Base-by-base conservation (phyloP, 148 eudicot genomes). In the Heliamphora exappendiculata region DNA sequence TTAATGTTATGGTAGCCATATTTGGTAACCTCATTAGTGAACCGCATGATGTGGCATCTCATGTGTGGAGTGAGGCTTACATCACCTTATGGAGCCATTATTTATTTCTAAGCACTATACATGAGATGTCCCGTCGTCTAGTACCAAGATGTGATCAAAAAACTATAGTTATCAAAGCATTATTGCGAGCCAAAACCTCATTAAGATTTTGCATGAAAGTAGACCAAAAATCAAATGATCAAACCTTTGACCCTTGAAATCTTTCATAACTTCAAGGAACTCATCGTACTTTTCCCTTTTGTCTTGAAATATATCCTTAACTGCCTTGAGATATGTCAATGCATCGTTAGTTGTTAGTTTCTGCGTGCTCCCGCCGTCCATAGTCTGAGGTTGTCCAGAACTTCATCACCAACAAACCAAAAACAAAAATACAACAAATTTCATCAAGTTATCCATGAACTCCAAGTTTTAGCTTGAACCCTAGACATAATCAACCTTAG, bases 191-290 rank as follows among this genome's bases (percentile, higher is more conserved):
- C 29, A 73, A 42, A 70, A 19, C 0, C 65, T 75, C 34, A 63
- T 73, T 28, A 20, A 31, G 34, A 49, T 50, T 19, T 62, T 39
- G 28, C 72, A 47, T 8, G 10, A 59, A 71, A 59, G 8, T 26
- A 59, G 50, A 79, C 36, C 20, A 54, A 75, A 50, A 42, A 78
- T 50, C 67, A 76, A 63, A 62, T 26, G 14, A 12, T 44, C 64
- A 78, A 58, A 90, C 94, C 90, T 90, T 78, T 86, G 90, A 64
- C 87, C 84, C 83, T 90, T 90, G 79, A 90, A 87, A 83, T 90
- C 91, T 78, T 87, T 90, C 94, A 88, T 90, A 66, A 90, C 89
- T 75, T 88, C 88, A 78, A 90, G 87, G 78, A 88, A 90, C 65
- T 88, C 91, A 29, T 87, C 89, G 74, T 88, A 90, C 66, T 86